Evolutionary conservation across 2,329 filamentous ascomycete species (phyloP), one percentile per base, ranked within the genome.

Genomic region (Peltaster fructicola): DNA sequence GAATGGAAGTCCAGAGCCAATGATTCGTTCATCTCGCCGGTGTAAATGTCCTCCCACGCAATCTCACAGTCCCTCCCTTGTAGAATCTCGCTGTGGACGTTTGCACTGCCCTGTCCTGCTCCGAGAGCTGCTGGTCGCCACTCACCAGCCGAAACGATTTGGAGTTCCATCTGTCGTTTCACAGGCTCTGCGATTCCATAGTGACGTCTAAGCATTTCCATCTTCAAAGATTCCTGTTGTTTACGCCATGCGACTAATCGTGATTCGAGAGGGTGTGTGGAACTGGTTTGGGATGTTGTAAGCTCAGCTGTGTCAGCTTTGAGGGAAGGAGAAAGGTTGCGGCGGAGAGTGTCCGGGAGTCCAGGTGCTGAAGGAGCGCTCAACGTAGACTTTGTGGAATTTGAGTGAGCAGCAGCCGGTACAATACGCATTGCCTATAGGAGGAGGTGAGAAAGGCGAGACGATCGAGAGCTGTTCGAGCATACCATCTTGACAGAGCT

Each of bases 131-230:
- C 57, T 23, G 81, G 81, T 43, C 71, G 65, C 75, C 82, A 91
- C 52, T 79, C 72, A 36, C 80, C 75, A 32, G 75, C 71, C 33
- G 69, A 60, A 10, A 79, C 73, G 48, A 91, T 85, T 67, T 81
- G 79, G 51, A 92, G 64, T 62, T 98, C 88, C 88, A 98, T 93
- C 33, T 75, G 79, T 27, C 85, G 71, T 29, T 82, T 72, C 43
- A 95, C 72, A 3, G 88, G 88, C 65, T 95, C 88, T 14, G 78
- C 80, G 43, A 93, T 74, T 37, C 88, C 88, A 52, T 82, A 95
- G 22, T 80, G 73, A 38, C 81, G 77, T 36, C 81, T 73, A 43
- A 95, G 68, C 25, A 72, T 65, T 57, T 84, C 73, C 78, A 92
- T 88, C 56, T 90, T 88, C 49, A 92, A 56, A 16, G 61, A 52